Conservation (phyloP, 148 eudicot species). For the Linanthus parryae region DNA sequence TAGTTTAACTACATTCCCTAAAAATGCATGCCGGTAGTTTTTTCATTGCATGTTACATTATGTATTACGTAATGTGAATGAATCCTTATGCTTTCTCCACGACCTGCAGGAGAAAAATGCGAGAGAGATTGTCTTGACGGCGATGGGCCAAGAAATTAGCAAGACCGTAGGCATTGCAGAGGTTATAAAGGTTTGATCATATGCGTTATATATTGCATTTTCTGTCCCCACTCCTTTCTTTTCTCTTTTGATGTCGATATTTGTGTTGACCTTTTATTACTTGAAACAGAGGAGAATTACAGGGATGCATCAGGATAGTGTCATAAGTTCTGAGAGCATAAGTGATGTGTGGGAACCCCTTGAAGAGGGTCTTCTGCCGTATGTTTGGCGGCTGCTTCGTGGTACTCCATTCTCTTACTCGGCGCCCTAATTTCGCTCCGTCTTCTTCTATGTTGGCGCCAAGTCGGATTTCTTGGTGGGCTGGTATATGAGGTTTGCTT, state of each 20-base stretch:
- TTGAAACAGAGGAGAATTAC: slow-evolving; percentile 68
- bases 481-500: too few species aligned
- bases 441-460: too few species aligned
- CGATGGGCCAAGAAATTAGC: slow-evolving; percentile 97
- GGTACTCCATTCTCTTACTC: too few species aligned
- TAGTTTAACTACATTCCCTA: too few species aligned
- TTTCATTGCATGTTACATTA: too few species aligned
- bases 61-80: too few species aligned
- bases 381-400: too few species aligned
- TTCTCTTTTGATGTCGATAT: neutral
- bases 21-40: too few species aligned
- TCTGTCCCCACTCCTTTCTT: neutral
- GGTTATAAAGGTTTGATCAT: slow-evolving; percentile 55
- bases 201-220: neutral
- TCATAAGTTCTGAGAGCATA: slow-evolving; percentile 79
- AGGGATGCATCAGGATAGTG: slow-evolving; percentile 74
- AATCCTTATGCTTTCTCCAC: too few species aligned
- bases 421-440: too few species aligned
- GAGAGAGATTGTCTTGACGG: slow-evolving; percentile 83
- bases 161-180: slow-evolving; percentile 91
- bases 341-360: slow-evolving; percentile 90
- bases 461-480: too few species aligned
- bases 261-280: slow-evolving; percentile 7
- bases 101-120: slow-evolving; percentile 67
- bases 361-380: slow-evolving; percentile 96